phyloP scores from a whole-genome alignment of 23 red algal species.

The Cyanidium caldarium region DNA sequence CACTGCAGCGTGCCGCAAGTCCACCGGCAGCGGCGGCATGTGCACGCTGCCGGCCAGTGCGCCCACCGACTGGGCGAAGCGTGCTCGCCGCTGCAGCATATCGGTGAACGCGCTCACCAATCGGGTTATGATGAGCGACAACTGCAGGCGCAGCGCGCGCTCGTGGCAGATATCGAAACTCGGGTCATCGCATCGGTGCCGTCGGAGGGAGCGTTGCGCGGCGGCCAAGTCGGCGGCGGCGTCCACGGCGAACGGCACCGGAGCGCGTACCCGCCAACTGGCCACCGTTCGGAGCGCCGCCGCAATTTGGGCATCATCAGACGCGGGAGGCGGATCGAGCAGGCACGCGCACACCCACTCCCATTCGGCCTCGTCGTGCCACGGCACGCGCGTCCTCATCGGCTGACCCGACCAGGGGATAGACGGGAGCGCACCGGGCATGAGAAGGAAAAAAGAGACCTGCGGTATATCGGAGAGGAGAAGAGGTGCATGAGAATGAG shows the following conservation, averaged over 20 bases:
- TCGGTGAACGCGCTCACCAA: neutral
- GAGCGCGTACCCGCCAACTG: neutral
- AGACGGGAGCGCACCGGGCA: no score
- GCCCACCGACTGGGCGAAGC: neutral
- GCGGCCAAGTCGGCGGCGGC: neutral
- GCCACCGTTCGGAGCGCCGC: neutral
- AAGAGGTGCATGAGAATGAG: no score
- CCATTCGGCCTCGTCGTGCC: slow-evolving; percentile 1
- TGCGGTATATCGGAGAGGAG: no score
- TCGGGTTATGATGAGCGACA: neutral
- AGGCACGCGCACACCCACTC: neutral
- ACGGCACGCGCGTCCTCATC: no score
- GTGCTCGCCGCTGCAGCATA: neutral
- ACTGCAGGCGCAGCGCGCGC: neutral
- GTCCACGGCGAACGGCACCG: neutral
- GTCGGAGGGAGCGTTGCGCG: neutral
- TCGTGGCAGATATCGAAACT: neutral
- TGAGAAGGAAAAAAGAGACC: no score
- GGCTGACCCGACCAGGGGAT: no score
- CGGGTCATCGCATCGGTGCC: neutral
- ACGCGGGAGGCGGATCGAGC: neutral
- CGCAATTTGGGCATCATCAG: neutral
- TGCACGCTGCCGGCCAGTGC: neutral
- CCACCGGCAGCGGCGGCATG: neutral
- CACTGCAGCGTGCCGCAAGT: neutral